Conservation (phyloP, 352 stramenopile species). For the Phytophthora macrochlamydospora region DNA sequence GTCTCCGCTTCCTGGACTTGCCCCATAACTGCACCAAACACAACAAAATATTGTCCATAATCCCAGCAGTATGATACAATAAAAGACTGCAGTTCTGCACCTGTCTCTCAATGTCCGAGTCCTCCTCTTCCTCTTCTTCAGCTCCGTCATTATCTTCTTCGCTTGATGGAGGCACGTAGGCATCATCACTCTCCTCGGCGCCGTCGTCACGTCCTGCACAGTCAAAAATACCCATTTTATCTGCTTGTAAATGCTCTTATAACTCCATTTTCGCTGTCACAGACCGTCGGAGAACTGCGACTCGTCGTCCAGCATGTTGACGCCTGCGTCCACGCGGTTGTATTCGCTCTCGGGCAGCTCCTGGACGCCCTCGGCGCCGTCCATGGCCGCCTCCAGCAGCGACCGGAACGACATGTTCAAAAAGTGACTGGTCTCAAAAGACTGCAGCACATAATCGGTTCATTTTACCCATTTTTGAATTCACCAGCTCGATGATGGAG, state of each 20-base stretch:
- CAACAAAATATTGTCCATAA: not conserved
- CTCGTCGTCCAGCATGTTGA: conserved; percentile 34
- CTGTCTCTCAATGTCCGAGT: conserved; percentile 85
- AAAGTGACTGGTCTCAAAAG: conserved; percentile 19
- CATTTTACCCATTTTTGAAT: conserved; percentile 12
- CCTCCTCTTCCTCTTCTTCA: conserved; percentile 70
- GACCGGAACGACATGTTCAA: conserved; percentile 79
- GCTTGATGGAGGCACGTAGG: conserved; percentile 65
- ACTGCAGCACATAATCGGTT: conserved; percentile 35
- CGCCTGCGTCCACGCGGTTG: conserved; percentile 21
- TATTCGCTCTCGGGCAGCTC: conserved; percentile 46
- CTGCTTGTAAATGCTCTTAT: not conserved
- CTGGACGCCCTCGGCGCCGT: conserved; percentile 56
- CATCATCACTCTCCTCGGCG: conserved; percentile 54
- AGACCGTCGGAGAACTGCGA: conserved; percentile 19
- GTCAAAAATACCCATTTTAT: not conserved
- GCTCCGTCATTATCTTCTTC: conserved; percentile 60
- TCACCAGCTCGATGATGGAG: conserved; percentile 30
- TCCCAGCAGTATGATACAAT: not conserved
- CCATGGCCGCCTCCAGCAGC: conserved; percentile 84
- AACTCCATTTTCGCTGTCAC: not conserved
- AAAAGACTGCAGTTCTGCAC: conserved; percentile 13
- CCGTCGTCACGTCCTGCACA: conserved; percentile 17
- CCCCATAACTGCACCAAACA: conserved; percentile 58
- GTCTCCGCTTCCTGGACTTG: conserved; percentile 63